These are phyloP conservation scores for Krasilnikovozyma curviuscula DNA, from an alignment of 768 basidiomycete genomes.

Conservation along the genomic window DNA sequence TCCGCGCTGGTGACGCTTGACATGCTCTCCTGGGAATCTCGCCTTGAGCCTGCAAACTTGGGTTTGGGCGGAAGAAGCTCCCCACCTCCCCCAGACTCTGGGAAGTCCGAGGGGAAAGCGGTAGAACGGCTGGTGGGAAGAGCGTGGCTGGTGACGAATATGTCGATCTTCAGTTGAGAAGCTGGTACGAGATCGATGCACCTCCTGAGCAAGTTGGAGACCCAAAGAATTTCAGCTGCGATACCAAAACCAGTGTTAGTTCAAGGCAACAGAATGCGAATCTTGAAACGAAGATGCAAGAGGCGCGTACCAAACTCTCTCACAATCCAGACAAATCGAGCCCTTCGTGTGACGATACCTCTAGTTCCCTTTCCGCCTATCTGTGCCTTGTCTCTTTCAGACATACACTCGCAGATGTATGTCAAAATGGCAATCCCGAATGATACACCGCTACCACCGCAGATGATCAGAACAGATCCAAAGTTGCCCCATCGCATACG, in stretches of 20 bases:
- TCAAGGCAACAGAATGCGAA: too few species aligned
- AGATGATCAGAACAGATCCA: constrained; percentile 43
- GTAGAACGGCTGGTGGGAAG: constrained; percentile 34
- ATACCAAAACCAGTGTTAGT: too few species aligned
- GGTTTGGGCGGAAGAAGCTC: constrained; percentile 21
- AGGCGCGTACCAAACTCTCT: constrained; percentile 46
- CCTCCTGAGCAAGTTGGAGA: constrained; percentile 43
- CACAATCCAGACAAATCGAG: constrained; percentile 58
- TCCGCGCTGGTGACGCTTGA: constrained; percentile 9
- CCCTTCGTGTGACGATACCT: constrained; percentile 33
- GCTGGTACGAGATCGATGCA: constrained; percentile 39
- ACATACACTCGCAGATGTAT: constrained; percentile 40
- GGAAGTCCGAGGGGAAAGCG: constrained; percentile 10
- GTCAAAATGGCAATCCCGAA: constrained; percentile 50
- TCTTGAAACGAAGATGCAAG: background rate
- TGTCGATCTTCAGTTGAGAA: constrained; percentile 41
- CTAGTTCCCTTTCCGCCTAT: constrained; percentile 32
- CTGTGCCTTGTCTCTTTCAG: constrained; percentile 31
- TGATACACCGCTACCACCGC: constrained; percentile 57
- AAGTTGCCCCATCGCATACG: constrained; percentile 42
- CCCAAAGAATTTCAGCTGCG: constrained; percentile 60
- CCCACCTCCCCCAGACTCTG: too few species aligned
- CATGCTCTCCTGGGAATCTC: constrained; percentile 13
- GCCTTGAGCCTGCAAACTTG: constrained; percentile 16
- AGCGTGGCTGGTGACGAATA: constrained; percentile 61